Conservation (phyloP, 192 early-diverging fungal genomes). For the Linnemannia hyalina region DNA sequence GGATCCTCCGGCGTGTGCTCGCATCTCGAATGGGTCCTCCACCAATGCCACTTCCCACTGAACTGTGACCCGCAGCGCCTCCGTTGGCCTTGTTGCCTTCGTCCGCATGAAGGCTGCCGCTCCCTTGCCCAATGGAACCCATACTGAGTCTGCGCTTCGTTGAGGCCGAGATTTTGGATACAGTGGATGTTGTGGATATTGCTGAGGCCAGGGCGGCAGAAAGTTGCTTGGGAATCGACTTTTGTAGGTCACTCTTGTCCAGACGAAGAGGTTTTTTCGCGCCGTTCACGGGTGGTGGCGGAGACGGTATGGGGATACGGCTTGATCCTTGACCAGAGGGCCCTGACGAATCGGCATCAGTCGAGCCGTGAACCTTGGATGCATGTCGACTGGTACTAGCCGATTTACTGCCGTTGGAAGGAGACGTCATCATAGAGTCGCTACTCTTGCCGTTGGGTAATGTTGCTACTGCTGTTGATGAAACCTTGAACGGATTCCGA, state of each 20-base stretch:
- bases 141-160: background rate
- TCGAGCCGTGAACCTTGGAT: background rate
- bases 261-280: background rate
- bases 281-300: background rate
- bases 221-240: background rate
- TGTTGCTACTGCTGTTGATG: background rate
- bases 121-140: background rate
- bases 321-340: background rate
- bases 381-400: background rate
- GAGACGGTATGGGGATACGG: background rate
- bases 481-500: background rate
- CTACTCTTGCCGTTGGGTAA: background rate
- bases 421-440: background rate
- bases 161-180: background rate
- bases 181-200: background rate
- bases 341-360: background rate
- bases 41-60: background rate
- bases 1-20: conserved; percentile 4
- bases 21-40: conserved; percentile 1
- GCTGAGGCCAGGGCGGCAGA: background rate
- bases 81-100: background rate
- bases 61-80: background rate
- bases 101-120: background rate
- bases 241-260: background rate
- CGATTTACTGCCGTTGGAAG: background rate